Base-by-base conservation (phyloP, 2,329 filamentous ascomycete genomes). In the Pseudogymnoascus sp. region DNA sequence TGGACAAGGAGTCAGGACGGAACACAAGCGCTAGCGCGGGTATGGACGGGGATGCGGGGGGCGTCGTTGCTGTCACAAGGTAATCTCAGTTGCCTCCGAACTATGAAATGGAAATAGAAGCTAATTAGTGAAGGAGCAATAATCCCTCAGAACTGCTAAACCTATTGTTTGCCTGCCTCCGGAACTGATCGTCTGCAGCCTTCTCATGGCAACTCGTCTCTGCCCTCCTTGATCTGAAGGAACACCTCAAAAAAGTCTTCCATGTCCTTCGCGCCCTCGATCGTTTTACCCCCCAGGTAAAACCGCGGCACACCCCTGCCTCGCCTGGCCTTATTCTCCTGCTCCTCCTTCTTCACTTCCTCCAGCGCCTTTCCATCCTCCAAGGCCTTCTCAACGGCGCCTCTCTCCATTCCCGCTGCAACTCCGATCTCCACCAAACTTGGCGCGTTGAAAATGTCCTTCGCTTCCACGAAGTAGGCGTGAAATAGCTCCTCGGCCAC, bases 141-240 rank as follows among this genome's bases (percentile, higher is more conserved):
- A 2, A 80, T 64, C 91, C 88, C 75, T 92, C 86, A 1, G 89
- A 90, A 1, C 90, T 90, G 28, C 85, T 81, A 31, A 1, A 93
- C 74, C 67, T 86, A 73, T 85, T 87, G 67, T 77, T 78, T 1
- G 79, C 86, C 70, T 92, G 87, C 66, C 94, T 82, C 11, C 84
- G 84, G 72, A 91, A 92, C 72, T 89, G 84, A 5, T 90, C 90
- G 65, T 94, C 90, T 0, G 89, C 89, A 62, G 76, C 80, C 40
- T 92, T 70, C 8, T 76, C 76, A 69, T 81, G 78, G 77, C 67
- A 76, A 74, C 28, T 74, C 65, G 16, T 79, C 74, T 61, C 62
- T 62, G 65, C 68, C 70, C 21, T 61, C 61, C 66, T 73, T 71
- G 28, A 73, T 71, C 14, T 65, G 50, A 5, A 56, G 16, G 11